Conservation (phyloP, 176 grass and related monocot genomes). For the Lolium perenne region DNA sequence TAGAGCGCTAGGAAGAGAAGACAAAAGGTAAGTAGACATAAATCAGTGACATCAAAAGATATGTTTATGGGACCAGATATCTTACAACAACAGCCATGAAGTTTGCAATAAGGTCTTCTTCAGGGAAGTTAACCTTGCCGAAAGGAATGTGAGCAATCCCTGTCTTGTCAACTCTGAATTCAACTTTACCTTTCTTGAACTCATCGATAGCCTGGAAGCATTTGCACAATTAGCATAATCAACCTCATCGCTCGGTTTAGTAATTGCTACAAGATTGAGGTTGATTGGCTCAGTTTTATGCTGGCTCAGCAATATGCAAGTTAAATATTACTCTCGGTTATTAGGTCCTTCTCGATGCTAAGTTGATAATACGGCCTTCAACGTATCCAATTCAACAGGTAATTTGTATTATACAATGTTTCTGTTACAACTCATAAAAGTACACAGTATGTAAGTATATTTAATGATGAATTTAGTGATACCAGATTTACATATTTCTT, state of each 20-base stretch:
- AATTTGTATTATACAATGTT: background rate
- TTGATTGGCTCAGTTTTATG: background rate
- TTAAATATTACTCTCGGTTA: constrained; percentile 5
- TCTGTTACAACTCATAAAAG: background rate
- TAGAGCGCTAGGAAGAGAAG: constrained; percentile 66
- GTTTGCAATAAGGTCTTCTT: constrained; percentile 91
- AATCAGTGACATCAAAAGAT: background rate
- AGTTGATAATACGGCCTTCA: background rate
- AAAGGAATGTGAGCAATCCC: constrained; percentile 93
- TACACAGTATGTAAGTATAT: constrained; percentile 1
- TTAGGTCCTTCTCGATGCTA: background rate
- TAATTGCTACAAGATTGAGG: constrained; percentile 27
- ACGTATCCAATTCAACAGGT: background rate
- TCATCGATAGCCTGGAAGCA: constrained; percentile 90
- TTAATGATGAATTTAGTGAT: constrained; percentile 20
- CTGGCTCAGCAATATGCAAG: background rate
- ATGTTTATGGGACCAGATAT: constrained; percentile 30
- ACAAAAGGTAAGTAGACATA: constrained; percentile 34
- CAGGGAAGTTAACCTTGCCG: constrained; percentile 85
- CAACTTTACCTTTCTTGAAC: constrained; percentile 99
- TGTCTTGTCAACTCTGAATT: constrained; percentile 96
- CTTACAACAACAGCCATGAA: constrained; percentile 94
- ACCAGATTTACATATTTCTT: background rate
- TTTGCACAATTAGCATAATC: constrained; percentile 42
- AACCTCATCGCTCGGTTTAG: constrained; percentile 5